A percentile compares a stretch with the other conserved stretches of the same genome.
These are phyloP conservation scores for Pseudonitzschia pungens DNA, from an alignment of 108 stramenopile genomes.

Conservation along the genomic window DNA sequence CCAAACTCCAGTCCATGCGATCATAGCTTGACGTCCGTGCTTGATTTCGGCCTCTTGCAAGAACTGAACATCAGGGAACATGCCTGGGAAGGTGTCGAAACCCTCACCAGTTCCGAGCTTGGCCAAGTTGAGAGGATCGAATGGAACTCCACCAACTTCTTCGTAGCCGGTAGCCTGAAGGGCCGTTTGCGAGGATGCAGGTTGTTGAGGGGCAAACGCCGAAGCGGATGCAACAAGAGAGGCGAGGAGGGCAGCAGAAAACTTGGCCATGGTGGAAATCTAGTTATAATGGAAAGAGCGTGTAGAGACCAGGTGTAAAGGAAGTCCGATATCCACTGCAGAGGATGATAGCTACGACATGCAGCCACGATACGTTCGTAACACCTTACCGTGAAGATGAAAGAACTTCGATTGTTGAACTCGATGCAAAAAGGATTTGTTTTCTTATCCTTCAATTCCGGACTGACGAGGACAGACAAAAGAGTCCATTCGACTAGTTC, in stretches of 20 bases:
- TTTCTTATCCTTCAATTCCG: conserved; percentile 6
- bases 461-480: not conserved
- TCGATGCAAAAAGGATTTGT: conserved; percentile 2
- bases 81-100: conserved; percentile 86
- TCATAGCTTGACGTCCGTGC: conserved; percentile 90
- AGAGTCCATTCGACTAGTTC: not conserved
- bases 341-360: not conserved
- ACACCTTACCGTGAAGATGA: not conserved
- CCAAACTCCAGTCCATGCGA: conserved; percentile 91
- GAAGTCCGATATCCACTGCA: not conserved
- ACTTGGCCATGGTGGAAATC: conserved; percentile 51
- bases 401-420: conserved; percentile 9
- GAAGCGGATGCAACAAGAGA: conserved; percentile 45
- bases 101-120: conserved; percentile 53
- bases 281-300: not conserved
- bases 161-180: conserved; percentile 48
- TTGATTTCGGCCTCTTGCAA: conserved; percentile 92
- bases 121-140: conserved; percentile 60
- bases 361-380: not conserved
- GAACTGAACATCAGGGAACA: conserved; percentile 88
- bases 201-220: conserved; percentile 54
- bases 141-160: conserved; percentile 51
- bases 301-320: not conserved
- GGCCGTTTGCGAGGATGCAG: conserved; percentile 20
- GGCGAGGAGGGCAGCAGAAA: conserved; percentile 40